These are phyloP conservation scores for Oehlia diaphana DNA, from an alignment of 192 early-diverging fungal genomes.

Conservation along the genomic window DNA sequence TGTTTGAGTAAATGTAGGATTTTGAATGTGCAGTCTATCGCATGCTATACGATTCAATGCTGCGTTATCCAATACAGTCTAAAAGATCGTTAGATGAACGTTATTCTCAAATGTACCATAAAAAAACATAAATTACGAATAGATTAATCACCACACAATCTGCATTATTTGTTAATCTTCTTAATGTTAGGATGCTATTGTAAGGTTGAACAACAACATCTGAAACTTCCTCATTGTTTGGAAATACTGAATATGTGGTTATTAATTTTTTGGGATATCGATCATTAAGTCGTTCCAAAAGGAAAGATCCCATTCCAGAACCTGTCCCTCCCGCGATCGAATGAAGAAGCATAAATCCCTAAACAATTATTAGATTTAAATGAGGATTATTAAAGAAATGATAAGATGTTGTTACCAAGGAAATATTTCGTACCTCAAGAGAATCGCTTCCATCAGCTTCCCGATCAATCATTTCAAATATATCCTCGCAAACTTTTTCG, in stretches of 20 bases:
- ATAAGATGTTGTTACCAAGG: background rate
- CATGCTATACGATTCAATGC: conserved; percentile 90
- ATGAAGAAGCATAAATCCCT: conserved; percentile 95
- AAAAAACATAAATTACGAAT: background rate
- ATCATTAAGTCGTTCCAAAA: conserved; percentile 91
- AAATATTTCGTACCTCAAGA: conserved; percentile 63
- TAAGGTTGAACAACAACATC: conserved; percentile 99
- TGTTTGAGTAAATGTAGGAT: conserved; percentile 92
- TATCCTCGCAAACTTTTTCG: conserved; percentile 86
- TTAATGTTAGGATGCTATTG: conserved; percentile 91
- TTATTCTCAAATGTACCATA: background rate
- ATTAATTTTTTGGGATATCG: conserved; percentile 96
- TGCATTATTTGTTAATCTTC: conserved; percentile 87
- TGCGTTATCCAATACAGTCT: conserved; percentile 94
- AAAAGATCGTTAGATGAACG: conserved; percentile 8
- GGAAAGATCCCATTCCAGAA: conserved; percentile 91
- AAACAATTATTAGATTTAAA: background rate
- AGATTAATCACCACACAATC: conserved; percentile 78
- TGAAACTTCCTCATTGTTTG: conserved; percentile 89
- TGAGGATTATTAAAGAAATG: background rate
- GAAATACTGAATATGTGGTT: conserved; percentile 98
- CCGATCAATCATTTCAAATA: conserved; percentile 95
- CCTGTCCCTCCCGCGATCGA: conserved; percentile 99
- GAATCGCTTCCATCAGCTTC: conserved; percentile 96
- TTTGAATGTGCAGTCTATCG: conserved; percentile 90